Evolutionary conservation across 2,329 filamentous ascomycete genomes (phyloP).

Genomic region (Aspergillus novofumigatus): DNA sequence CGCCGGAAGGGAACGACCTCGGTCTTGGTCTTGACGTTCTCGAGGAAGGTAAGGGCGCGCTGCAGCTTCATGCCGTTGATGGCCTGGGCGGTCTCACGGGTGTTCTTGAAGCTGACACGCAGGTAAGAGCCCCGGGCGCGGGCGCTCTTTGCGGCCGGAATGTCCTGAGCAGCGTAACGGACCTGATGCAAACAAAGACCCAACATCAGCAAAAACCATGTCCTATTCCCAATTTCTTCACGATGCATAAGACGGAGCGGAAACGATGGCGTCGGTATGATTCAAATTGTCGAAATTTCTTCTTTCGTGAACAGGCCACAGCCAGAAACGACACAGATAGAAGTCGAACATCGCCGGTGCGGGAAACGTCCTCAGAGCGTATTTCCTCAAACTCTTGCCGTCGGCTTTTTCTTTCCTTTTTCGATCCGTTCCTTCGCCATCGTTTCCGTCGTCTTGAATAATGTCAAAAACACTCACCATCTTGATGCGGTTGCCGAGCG

Average conservation of each 20-base stretch:
- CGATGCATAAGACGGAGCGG: neutral
- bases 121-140: conserved; percentile 98
- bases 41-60: conserved; percentile 92
- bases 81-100: conserved; percentile 97
- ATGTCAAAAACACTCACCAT: conserved; percentile 38
- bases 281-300: neutral
- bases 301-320: neutral
- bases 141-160: conserved; percentile 86
- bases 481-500: conserved; percentile 43
- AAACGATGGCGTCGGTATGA: neutral
- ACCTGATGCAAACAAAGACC: conserved; percentile 55
- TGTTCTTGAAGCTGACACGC: conserved; percentile 99
- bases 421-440: neutral
- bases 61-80: conserved; percentile 99
- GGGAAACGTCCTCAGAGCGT: conserved; percentile 1
- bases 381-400: neutral
- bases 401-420: neutral
- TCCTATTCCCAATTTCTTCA: conserved; percentile 5
- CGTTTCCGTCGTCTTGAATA: neutral
- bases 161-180: conserved; percentile 92
- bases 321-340: neutral
- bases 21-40: conserved; percentile 95
- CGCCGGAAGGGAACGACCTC: conserved; percentile 98
- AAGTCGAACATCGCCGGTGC: conserved; percentile 11
- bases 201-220: conserved; percentile 24